phyloP scores from a whole-genome alignment of 2,329 filamentous ascomycete genomes.

The Curvularia hawaiiensis region DNA sequence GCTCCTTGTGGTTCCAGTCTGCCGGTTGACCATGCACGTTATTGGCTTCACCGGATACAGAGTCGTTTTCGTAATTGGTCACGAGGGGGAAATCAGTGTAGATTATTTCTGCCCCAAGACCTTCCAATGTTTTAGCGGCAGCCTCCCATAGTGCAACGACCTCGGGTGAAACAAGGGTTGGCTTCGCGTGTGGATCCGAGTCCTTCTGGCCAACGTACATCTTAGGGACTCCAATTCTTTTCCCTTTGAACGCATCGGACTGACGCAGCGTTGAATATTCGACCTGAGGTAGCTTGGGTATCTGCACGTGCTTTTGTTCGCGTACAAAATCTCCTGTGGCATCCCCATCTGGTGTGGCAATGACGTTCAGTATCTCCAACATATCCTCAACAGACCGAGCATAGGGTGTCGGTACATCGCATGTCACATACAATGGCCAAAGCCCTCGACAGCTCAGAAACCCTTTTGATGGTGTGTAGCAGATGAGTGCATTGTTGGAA shows the following conservation, averaged over 20 bases:
- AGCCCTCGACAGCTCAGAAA: conserved; percentile 58
- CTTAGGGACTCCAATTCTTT: conserved; percentile 56
- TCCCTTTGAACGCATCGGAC: conserved; percentile 47
- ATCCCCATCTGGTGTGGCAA: conserved; percentile 52
- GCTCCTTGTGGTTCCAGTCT: conserved; percentile 55
- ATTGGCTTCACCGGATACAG: conserved; percentile 42
- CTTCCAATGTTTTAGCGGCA: conserved; percentile 46
- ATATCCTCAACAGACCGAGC: conserved; percentile 58
- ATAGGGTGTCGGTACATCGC: conserved; percentile 61
- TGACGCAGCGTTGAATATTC: conserved; percentile 44
- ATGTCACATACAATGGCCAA: conserved; percentile 63
- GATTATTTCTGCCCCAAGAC: conserved; percentile 50
- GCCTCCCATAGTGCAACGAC: conserved; percentile 47
- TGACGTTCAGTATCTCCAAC: conserved; percentile 55
- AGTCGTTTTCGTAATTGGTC: conserved; percentile 53
- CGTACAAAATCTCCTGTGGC: conserved; percentile 60
- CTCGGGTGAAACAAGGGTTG: conserved; percentile 43
- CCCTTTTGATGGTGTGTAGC: conserved; percentile 61
- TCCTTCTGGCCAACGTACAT: conserved; percentile 56
- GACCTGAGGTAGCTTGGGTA: conserved; percentile 48
- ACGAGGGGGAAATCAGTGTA: conserved; percentile 55
- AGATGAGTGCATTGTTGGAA: conserved; percentile 61
- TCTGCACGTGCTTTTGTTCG: conserved; percentile 53
- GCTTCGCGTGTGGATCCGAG: conserved; percentile 40
- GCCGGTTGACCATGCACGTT: conserved; percentile 51